phyloP scores from a whole-genome alignment of 305 asterid species.

The Solanum hybrid region DNA sequence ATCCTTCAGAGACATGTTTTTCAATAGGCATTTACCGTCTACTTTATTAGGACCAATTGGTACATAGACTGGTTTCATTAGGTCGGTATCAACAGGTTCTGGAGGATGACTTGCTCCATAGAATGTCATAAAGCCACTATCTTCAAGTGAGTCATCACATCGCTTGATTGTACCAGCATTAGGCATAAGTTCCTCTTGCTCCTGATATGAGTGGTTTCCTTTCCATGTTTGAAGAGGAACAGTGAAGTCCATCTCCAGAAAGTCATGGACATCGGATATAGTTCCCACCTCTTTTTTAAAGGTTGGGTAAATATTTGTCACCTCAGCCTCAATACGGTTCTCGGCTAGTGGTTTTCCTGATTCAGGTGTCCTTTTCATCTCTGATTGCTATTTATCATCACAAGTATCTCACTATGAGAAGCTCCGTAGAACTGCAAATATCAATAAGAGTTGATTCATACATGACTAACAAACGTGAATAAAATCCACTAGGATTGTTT shows the following conservation, averaged over 20 bases:
- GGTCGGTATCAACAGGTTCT: constrained; percentile 69
- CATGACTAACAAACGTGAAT: neutral
- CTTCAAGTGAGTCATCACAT: constrained; percentile 56
- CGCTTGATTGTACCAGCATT: constrained; percentile 42
- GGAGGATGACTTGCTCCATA: constrained; percentile 93
- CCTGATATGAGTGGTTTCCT: constrained; percentile 48
- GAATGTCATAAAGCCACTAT: constrained; percentile 66
- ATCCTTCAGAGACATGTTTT: constrained; percentile 46
- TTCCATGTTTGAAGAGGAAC: constrained; percentile 37
- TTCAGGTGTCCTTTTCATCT: constrained; percentile 60
- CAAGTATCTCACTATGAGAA: constrained; percentile 21
- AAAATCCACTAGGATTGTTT: neutral
- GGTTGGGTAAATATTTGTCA: constrained; percentile 21
- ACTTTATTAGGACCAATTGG: constrained; percentile 48
- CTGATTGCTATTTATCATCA: constrained; percentile 46
- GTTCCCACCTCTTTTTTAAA: constrained; percentile 32
- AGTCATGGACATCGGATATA: constrained; percentile 17
- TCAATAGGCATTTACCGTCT: constrained; percentile 39
- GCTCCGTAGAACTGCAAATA: neutral
- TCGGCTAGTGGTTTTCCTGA: constrained; percentile 39
- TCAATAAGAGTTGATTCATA: neutral
- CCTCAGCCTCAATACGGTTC: constrained; percentile 14
- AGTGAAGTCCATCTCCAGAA: constrained; percentile 26
- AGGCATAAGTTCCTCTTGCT: constrained; percentile 45
- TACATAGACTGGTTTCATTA: constrained; percentile 65